phyloP scores from a whole-genome alignment of 495 filamentous ascomycete genomes.

The Echria macrotheca region DNA sequence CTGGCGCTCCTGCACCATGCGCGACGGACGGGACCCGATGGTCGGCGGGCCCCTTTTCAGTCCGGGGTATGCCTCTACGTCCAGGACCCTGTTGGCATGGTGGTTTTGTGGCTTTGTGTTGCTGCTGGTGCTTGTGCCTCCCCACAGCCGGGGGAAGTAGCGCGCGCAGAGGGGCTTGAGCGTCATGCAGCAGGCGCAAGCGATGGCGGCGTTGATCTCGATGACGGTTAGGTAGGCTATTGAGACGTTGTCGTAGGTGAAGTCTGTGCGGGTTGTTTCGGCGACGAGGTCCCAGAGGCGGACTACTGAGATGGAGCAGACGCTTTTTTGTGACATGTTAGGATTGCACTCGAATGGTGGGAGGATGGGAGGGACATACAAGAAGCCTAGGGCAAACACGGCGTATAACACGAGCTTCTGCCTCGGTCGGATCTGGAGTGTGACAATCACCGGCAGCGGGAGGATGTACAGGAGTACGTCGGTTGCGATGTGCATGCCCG shows the following conservation, averaged over 20 bases:
- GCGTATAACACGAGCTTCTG: conserved; percentile 21
- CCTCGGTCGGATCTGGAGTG: conserved; percentile 17
- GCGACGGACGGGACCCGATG: conserved; percentile 12
- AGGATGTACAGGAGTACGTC: conserved; percentile 31
- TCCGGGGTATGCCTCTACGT: no score
- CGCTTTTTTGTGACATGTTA: conserved; percentile 1
- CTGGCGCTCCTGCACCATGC: neutral
- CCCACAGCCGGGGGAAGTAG: conserved; percentile 15
- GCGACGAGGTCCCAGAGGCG: conserved; percentile 24
- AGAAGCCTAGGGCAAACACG: conserved; percentile 19
- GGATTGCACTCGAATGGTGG: neutral
- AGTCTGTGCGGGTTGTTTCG: conserved; percentile 13
- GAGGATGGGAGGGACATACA: conserved; percentile 8
- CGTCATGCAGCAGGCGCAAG: conserved; percentile 31
- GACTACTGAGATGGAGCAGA: conserved; percentile 25
- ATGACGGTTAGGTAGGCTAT: conserved; percentile 27
- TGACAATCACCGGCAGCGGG: conserved; percentile 26
- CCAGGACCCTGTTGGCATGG: no score
- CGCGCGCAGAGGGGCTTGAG: conserved; percentile 23
- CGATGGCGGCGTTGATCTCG: conserved; percentile 32
- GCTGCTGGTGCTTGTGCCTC: no score
- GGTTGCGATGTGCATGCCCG: conserved; percentile 23
- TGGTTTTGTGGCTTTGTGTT: no score
- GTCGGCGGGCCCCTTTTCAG: conserved; percentile 9
- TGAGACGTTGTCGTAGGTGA: conserved; percentile 23